These are phyloP conservation scores for Iberis pinnata DNA, from an alignment of 345 rosid genomes.

Conservation along the genomic window DNA sequence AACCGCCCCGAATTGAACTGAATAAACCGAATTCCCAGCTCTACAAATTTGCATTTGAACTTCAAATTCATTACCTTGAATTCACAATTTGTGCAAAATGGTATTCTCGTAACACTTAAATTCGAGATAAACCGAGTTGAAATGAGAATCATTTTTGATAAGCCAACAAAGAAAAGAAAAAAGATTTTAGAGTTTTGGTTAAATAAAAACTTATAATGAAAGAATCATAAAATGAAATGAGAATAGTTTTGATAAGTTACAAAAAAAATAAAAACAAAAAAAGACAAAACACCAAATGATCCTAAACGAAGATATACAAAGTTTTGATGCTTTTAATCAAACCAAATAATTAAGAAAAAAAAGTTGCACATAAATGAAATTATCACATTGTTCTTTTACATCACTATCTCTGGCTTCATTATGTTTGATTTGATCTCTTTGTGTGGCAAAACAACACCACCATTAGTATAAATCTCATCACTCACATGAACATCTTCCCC, in stretches of 20 bases:
- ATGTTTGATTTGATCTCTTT: conserved; percentile 80
- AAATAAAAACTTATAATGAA: neutral
- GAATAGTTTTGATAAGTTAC: conserved; percentile 12
- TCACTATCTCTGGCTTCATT: conserved; percentile 79
- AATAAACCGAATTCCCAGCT: no score
- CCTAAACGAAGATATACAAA: conserved; percentile 24
- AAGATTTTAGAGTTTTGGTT: no score
- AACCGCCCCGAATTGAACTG: no score
- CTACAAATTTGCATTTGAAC: no score
- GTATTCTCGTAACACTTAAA: no score
- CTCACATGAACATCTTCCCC: conserved; percentile 77
- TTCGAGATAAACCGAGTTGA: no score
- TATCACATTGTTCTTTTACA: conserved; percentile 34
- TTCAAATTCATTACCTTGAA: no score
- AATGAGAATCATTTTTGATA: no score
- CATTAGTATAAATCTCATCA: conserved; percentile 84
- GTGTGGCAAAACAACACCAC: conserved; percentile 81
- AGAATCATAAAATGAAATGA: neutral
- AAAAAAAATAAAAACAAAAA: conserved; percentile 3
- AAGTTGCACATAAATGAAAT: neutral
- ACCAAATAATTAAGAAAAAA: conserved; percentile 13
- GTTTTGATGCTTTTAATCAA: conserved; percentile 25
- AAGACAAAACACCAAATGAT: conserved; percentile 20
- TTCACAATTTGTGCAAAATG: no score
- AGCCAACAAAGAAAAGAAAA: no score